A percentile compares a stretch with the other conserved stretches of the same genome.
Conservation (phyloP, 208 protist species). For the Crithidia thermophila region DNA sequence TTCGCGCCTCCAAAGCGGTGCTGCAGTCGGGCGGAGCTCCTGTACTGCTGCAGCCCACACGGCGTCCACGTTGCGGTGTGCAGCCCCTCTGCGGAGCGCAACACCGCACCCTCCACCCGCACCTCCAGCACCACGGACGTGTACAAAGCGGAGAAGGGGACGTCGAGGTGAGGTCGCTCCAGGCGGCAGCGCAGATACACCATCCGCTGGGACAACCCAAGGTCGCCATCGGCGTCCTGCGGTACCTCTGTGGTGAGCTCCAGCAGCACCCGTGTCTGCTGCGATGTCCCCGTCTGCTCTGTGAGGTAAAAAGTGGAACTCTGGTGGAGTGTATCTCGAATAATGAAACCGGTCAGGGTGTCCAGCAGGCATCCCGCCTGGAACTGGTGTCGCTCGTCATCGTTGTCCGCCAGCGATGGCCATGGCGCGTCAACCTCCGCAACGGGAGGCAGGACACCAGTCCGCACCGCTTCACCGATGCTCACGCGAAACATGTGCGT, state of each 20-base stretch:
- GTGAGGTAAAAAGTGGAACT: conserved; percentile 18
- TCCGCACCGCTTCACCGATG: background rate
- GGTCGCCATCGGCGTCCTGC: conserved; percentile 32
- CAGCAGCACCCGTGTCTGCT: conserved; percentile 29
- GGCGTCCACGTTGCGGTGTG: conserved; percentile 14
- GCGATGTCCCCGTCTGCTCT: background rate
- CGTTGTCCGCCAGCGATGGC: background rate
- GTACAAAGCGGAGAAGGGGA: background rate
- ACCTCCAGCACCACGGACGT: conserved; percentile 16
- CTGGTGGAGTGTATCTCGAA: conserved; percentile 8
- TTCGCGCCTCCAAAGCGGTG: background rate
- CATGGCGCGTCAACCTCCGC: conserved; percentile 5
- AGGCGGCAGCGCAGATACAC: conserved; percentile 39
- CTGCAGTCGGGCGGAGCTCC: background rate
- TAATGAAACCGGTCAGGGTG: conserved; percentile 8
- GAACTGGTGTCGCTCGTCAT: background rate
- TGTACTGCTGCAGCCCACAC: conserved; percentile 28
- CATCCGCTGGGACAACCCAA: conserved; percentile 42
- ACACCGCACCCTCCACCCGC: conserved; percentile 24
- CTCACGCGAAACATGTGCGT: conserved; percentile 10
- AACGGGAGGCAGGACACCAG: conserved; percentile 6
- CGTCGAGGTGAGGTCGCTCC: conserved; percentile 4
- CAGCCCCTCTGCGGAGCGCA: background rate
- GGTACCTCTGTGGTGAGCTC: conserved; percentile 33
- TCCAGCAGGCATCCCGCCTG: conserved; percentile 15